phyloP scores from a whole-genome alignment of 768 basidiomycete genomes.

The Boletus rex-veris region DNA sequence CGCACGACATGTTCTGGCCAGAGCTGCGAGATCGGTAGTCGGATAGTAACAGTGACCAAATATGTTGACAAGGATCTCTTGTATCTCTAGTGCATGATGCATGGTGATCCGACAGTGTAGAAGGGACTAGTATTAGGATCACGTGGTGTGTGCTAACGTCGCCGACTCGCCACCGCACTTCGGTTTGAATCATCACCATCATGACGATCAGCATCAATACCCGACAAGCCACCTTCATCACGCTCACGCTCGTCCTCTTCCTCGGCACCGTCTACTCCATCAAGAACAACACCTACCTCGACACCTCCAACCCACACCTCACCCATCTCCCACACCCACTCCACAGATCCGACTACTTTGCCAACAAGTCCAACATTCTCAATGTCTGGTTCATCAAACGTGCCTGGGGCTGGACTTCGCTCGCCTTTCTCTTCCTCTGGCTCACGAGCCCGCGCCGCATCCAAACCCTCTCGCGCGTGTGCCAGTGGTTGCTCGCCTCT shows the following conservation, averaged over 20 bases:
- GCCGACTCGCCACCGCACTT: too few species aligned
- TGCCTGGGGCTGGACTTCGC: conserved; percentile 88
- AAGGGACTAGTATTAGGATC: neutral
- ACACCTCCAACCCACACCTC: conserved; percentile 78
- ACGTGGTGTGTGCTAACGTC: neutral
- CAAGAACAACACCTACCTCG: conserved; percentile 64
- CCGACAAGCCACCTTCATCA: conserved; percentile 35
- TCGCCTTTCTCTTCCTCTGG: conserved; percentile 58
- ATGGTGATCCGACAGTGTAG: neutral
- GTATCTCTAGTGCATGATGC: conserved; percentile 4
- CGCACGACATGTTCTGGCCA: neutral
- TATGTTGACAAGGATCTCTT: conserved; percentile 3
- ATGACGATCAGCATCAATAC: conserved; percentile 21
- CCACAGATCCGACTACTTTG: conserved; percentile 64
- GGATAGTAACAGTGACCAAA: neutral
- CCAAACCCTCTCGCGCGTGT: conserved; percentile 41
- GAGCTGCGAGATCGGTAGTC: neutral
- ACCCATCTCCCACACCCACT: conserved; percentile 69
- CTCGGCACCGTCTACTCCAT: conserved; percentile 68
- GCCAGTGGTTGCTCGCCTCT: conserved; percentile 58
- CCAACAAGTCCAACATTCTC: conserved; percentile 73
- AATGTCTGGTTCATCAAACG: conserved; percentile 88
- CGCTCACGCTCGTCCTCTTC: conserved; percentile 46
- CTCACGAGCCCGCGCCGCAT: conserved; percentile 49
- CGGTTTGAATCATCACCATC: neutral